phyloP scores from a whole-genome alignment of 495 filamentous ascomycete species.

The Penicilliopsis zonata region DNA sequence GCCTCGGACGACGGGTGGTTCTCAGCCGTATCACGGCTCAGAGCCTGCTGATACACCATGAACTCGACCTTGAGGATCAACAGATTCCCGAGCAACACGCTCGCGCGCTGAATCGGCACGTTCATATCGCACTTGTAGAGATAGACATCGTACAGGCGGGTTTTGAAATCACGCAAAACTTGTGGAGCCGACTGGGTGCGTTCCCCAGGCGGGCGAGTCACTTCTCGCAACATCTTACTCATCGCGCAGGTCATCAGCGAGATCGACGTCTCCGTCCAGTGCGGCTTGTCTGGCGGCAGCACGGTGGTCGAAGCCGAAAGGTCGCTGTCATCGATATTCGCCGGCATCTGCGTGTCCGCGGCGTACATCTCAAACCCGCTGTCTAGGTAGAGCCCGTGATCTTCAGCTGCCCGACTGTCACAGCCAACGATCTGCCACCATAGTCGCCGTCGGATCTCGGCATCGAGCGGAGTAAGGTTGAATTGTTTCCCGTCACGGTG shows the following conservation, averaged over 20 bases:
- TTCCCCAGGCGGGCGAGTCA: too few relatives aligned
- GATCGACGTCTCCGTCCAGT: slow-evolving; percentile 8
- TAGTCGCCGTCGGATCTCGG: slow-evolving; percentile 30
- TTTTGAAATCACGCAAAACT: too few relatives aligned
- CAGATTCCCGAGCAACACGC: too few relatives aligned
- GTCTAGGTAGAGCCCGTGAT: slow-evolving; percentile 17
- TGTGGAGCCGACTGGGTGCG: too few relatives aligned
- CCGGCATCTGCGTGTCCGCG: background rate
- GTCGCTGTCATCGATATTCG: slow-evolving; percentile 1
- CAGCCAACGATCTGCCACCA: slow-evolving; percentile 28
- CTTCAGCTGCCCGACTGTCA: slow-evolving; percentile 23
- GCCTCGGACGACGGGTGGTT: too few relatives aligned
- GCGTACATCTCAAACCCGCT: background rate
- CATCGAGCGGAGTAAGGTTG: slow-evolving; percentile 23
- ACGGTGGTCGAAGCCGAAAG: background rate
- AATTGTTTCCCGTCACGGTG: slow-evolving; percentile 32
- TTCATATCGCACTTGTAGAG: too few relatives aligned
- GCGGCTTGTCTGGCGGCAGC: background rate
- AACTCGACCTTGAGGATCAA: too few relatives aligned
- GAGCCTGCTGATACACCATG: too few relatives aligned
- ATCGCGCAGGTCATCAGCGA: slow-evolving; percentile 10
- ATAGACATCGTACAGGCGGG: too few relatives aligned
- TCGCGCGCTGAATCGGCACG: too few relatives aligned
- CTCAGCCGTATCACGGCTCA: too few relatives aligned
- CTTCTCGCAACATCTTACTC: too few relatives aligned